Percentiles rank a stretch among this genome's conserved stretches.
Evolutionary conservation across 805 yeast species (phyloP).

Genomic region (Metschnikowia lunata): DNA sequence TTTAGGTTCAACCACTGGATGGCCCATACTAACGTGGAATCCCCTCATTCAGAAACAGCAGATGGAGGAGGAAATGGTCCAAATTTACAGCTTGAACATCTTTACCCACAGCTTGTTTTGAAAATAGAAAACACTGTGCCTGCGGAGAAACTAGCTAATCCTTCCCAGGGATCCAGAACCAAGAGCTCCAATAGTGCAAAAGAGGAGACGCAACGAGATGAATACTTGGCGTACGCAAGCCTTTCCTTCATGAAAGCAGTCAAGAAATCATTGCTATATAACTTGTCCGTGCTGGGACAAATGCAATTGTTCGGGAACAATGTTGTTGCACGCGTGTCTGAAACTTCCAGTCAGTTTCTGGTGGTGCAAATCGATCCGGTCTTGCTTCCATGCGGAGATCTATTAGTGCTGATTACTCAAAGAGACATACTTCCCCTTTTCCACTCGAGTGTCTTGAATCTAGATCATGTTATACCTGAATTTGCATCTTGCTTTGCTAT

Average conservation of each 20-base stretch:
- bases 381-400: slow-evolving; percentile 35
- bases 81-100: slow-evolving; percentile 4
- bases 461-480: slow-evolving; percentile 11
- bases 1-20: slow-evolving; percentile 29
- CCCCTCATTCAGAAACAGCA: background rate
- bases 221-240: slow-evolving; percentile 30
- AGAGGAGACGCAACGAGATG: slow-evolving; percentile 13
- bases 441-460: slow-evolving; percentile 20
- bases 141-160: slow-evolving; percentile 27
- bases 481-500: slow-evolving; percentile 28
- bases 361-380: slow-evolving; percentile 36
- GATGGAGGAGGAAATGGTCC: background rate
- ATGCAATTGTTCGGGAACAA: slow-evolving; percentile 38
- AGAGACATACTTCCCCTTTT: slow-evolving; percentile 25
- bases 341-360: slow-evolving; percentile 14
- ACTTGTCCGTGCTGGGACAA: slow-evolving; percentile 23
- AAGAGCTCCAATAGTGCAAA: slow-evolving; percentile 1
- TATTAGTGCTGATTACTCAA: slow-evolving; percentile 29
- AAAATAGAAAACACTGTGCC: slow-evolving; percentile 21
- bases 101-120: slow-evolving; percentile 24
- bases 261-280: slow-evolving; percentile 34
- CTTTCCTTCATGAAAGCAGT: slow-evolving; percentile 38
- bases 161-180: slow-evolving; percentile 20
- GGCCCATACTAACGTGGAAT: background rate
- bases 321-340: slow-evolving; percentile 10